These are phyloP conservation scores for Arthrobotrys sinensis DNA, from an alignment of 2,329 filamentous ascomycete genomes.

Conservation along the genomic window DNA sequence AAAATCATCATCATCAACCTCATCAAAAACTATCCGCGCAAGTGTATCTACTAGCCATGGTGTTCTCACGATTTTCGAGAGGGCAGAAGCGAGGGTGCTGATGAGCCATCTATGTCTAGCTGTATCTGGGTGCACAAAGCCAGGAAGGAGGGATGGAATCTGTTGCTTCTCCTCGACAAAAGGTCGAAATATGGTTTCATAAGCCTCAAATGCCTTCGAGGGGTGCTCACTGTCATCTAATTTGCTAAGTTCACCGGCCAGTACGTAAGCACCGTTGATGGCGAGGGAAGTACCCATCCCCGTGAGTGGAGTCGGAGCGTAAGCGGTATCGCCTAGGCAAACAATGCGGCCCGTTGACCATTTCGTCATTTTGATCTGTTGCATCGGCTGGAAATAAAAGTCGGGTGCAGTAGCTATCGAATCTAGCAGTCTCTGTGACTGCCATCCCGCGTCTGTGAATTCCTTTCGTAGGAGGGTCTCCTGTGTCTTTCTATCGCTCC, in stretches of 20 bases:
- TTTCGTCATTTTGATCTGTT: slow-evolving; percentile 68
- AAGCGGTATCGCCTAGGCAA: slow-evolving; percentile 73
- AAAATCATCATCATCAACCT: slow-evolving; percentile 30
- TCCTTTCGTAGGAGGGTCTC: slow-evolving; percentile 29
- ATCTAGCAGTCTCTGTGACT: slow-evolving; percentile 68
- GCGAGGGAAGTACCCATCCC: slow-evolving; percentile 72
- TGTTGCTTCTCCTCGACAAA: slow-evolving; percentile 69
- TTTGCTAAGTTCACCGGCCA: slow-evolving; percentile 72
- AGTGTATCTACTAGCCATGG: slow-evolving; percentile 20
- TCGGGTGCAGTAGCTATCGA: slow-evolving; percentile 68
- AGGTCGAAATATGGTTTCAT: slow-evolving; percentile 70
- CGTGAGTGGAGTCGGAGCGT: slow-evolving; percentile 70
- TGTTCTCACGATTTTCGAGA: slow-evolving; percentile 18
- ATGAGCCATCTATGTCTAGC: slow-evolving; percentile 32
- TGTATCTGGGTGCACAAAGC: slow-evolving; percentile 21
- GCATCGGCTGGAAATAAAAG: slow-evolving; percentile 70
- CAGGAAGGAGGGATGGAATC: slow-evolving; percentile 27
- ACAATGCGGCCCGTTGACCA: slow-evolving; percentile 71
- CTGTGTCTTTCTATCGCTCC: slow-evolving; percentile 35
- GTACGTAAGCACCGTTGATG: slow-evolving; percentile 72
- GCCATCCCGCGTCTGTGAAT: slow-evolving; percentile 70
- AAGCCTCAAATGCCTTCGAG: slow-evolving; percentile 68
- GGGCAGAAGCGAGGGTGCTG: background rate
- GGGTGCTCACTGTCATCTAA: slow-evolving; percentile 62
- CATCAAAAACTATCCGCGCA: slow-evolving; percentile 22